Percentiles rank a stretch among this genome's conserved stretches.
Conservation (phyloP, 257 asterid species). For the Jaltomata sinuosa region DNA sequence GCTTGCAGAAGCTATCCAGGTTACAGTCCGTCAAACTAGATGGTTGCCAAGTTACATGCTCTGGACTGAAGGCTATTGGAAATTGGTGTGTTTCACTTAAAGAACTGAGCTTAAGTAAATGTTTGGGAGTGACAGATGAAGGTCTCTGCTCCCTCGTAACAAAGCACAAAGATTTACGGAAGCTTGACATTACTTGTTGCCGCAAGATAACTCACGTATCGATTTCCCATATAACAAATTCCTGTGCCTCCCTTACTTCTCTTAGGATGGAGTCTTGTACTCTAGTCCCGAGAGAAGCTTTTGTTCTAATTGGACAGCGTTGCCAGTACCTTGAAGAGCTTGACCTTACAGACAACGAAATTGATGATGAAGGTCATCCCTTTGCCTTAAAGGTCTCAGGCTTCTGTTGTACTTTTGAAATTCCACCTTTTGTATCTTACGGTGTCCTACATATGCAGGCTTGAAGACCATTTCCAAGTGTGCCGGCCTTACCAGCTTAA, state of each 20-base stretch:
- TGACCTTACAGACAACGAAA: constrained; percentile 75
- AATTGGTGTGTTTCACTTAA: constrained; percentile 52
- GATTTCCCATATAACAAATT: constrained; percentile 52
- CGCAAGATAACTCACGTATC: constrained; percentile 60
- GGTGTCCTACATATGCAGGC: constrained; percentile 30
- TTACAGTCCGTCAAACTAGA: constrained; percentile 67
- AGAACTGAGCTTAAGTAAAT: constrained; percentile 77
- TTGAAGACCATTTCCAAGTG: constrained; percentile 62
- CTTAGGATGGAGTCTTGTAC: constrained; percentile 88
- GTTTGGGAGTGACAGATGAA: constrained; percentile 77
- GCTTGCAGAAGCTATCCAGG: constrained; percentile 62
- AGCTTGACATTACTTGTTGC: constrained; percentile 87
- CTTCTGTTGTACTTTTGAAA: neutral
- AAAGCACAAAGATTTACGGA: constrained; percentile 54
- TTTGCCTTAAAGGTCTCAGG: neutral
- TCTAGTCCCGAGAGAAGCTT: constrained; percentile 44
- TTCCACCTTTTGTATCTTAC: neutral
- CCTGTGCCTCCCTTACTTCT: constrained; percentile 61
- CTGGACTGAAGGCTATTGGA: constrained; percentile 77
- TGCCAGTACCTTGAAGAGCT: constrained; percentile 79
- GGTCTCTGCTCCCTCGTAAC: constrained; percentile 67
- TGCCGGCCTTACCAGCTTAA: constrained; percentile 50
- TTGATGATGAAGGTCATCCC: constrained; percentile 72
- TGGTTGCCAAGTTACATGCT: constrained; percentile 73
- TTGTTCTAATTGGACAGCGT: constrained; percentile 63